phyloP scores from a whole-genome alignment of 106 monocot genomes.

The Allium sativum region DNA sequence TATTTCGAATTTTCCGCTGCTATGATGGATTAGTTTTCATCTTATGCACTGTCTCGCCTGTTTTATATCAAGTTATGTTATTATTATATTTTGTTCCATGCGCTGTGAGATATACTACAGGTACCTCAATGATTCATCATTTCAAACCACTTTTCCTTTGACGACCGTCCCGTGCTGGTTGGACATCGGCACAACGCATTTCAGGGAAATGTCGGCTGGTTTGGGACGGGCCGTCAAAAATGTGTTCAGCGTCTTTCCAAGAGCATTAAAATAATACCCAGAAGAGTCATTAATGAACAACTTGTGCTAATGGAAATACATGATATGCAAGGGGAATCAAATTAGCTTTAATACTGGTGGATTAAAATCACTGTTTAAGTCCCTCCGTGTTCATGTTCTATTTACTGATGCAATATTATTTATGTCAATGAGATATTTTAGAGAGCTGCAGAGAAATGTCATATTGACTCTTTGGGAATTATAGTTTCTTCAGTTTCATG shows the following conservation, averaged over 20 bases:
- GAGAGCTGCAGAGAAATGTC: constrained; percentile 76
- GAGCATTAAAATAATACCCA: constrained; percentile 51
- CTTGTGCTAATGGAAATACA: constrained; percentile 63
- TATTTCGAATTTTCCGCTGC: too few relatives aligned
- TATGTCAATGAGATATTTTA: constrained; percentile 90
- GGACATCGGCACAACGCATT: too few relatives aligned
- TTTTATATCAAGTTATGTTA: too few relatives aligned
- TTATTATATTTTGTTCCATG: too few relatives aligned
- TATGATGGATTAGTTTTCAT: too few relatives aligned
- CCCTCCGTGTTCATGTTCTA: constrained; percentile 77
- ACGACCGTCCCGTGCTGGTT: too few relatives aligned
- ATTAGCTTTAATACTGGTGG: constrained; percentile 84
- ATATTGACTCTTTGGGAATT: constrained; percentile 58
- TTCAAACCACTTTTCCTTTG: too few relatives aligned
- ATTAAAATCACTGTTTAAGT: constrained; percentile 55
- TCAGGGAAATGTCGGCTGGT: too few relatives aligned
- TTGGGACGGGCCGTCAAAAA: too few relatives aligned
- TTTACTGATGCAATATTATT: constrained; percentile 80
- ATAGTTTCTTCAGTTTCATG: constrained; percentile 71
- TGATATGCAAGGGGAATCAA: constrained; percentile 70
- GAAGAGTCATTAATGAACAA: constrained; percentile 72
- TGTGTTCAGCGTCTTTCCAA: constrained; percentile 81
- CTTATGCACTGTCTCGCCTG: too few relatives aligned
- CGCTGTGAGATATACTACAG: too few relatives aligned
- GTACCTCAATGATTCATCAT: too few relatives aligned